phyloP scores from a whole-genome alignment of 768 basidiomycete genomes.

The Rhizopogon sp. region DNA sequence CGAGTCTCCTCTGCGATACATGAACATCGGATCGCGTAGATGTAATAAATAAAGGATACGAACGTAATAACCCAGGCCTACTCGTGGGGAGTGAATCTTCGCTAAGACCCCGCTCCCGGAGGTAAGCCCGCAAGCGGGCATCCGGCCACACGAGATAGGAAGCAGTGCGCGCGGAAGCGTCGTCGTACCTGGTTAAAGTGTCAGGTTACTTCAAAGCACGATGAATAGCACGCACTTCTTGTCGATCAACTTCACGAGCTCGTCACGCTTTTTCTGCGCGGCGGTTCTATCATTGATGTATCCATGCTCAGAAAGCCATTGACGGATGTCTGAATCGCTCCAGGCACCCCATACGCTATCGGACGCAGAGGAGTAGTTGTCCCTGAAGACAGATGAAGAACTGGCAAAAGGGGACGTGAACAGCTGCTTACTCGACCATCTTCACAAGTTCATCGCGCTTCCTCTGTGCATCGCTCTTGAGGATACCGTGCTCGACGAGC shows the following conservation, averaged over 20 bases:
- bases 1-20: slow-evolving; percentile 61
- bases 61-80: slow-evolving; percentile 79
- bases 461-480: slow-evolving; percentile 67
- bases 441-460: slow-evolving; percentile 74
- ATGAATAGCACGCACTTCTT: slow-evolving; percentile 47
- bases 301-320: slow-evolving; percentile 72
- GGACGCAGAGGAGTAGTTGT: slow-evolving; percentile 59
- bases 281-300: slow-evolving; percentile 50
- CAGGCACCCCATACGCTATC: slow-evolving; percentile 65
- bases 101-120: slow-evolving; percentile 69
- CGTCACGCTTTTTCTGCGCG: slow-evolving; percentile 62
- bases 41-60: slow-evolving; percentile 4
- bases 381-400: slow-evolving; percentile 30
- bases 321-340: slow-evolving; percentile 66
- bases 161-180: slow-evolving; percentile 39
- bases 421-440: slow-evolving; percentile 51
- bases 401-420: not conserved
- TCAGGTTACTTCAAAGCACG: not conserved
- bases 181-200: slow-evolving; percentile 42
- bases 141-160: slow-evolving; percentile 90
- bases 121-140: slow-evolving; percentile 84
- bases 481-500: slow-evolving; percentile 68
- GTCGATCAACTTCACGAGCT: slow-evolving; percentile 68
- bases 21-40: not conserved
- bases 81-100: slow-evolving; percentile 61